Conservation (phyloP, 306 rosid species). For the Quercus alba region DNA sequence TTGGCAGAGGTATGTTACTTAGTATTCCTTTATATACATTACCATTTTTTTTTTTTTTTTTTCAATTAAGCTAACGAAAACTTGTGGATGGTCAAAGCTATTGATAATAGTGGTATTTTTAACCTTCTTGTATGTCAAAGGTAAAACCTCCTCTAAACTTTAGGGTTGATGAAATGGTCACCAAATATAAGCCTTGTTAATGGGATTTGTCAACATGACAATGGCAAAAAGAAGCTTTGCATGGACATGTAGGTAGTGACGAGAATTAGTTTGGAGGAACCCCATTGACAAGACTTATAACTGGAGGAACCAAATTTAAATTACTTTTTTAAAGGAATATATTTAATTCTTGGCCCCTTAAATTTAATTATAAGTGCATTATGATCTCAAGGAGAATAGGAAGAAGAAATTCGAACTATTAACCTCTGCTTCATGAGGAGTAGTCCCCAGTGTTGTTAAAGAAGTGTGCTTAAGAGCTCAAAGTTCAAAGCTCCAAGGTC, state of each 20-base stretch:
- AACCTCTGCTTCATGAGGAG: no score
- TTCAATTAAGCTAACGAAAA: background rate
- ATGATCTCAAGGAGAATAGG: no score
- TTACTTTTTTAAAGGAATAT: no score
- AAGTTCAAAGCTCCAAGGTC: no score
- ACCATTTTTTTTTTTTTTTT: background rate
- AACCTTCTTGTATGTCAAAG: background rate
- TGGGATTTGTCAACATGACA: background rate
- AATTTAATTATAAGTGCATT: no score
- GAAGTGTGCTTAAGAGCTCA: no score
- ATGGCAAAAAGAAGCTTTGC: background rate
- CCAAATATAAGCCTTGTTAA: background rate
- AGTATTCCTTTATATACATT: background rate
- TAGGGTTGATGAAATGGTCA: background rate
- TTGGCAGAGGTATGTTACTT: background rate
- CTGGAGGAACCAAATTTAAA: no score
- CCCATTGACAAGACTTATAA: no score
- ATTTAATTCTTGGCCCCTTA: no score
- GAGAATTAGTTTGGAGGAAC: background rate
- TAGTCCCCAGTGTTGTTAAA: no score
- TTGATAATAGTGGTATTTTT: background rate
- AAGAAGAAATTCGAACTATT: no score
- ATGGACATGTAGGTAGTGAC: background rate
- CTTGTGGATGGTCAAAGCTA: background rate
- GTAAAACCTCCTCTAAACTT: background rate